Evolutionary conservation across 345 rosid species (phyloP).

Genomic region (Bruguiera parviflora): DNA sequence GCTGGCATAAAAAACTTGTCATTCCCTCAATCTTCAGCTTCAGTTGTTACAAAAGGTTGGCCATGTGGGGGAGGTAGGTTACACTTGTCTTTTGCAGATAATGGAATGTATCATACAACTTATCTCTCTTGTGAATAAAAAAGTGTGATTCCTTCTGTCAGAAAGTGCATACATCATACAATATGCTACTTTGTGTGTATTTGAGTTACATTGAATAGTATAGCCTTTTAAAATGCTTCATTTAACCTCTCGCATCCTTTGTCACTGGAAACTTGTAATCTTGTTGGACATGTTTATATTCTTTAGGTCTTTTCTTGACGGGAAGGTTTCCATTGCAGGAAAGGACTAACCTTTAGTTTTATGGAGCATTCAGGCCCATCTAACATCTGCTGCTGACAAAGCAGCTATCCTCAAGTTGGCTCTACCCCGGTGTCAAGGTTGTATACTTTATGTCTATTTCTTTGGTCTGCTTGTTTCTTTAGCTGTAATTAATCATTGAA

Average conservation of each 20-base stretch:
- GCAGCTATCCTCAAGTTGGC: slow-evolving; percentile 53
- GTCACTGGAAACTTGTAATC: background rate
- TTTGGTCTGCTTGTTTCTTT: background rate
- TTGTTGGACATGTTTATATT: background rate
- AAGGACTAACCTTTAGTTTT: slow-evolving; percentile 55
- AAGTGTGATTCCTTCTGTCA: too few species aligned
- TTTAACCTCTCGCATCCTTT: background rate
- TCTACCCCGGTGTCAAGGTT: slow-evolving; percentile 56
- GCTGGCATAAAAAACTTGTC: background rate
- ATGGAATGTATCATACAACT: too few species aligned
- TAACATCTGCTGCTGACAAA: slow-evolving; percentile 41
- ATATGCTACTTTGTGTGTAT: too few species aligned
- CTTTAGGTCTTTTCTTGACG: slow-evolving; percentile 4
- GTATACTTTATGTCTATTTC: slow-evolving; percentile 3
- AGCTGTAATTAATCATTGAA: too few species aligned
- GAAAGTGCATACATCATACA: too few species aligned
- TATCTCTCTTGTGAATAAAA: too few species aligned
- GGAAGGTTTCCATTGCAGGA: slow-evolving; percentile 32
- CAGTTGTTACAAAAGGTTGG: too few species aligned
- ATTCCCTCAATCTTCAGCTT: too few species aligned
- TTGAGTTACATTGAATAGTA: background rate
- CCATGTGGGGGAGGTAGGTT: too few species aligned
- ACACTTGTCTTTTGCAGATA: too few species aligned
- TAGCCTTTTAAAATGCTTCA: background rate
- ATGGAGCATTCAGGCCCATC: slow-evolving; percentile 66